Percentiles rank a stretch among this genome's conserved stretches.
Conservation (phyloP, 805 yeast species). For the Kazachstania taianensis region DNA sequence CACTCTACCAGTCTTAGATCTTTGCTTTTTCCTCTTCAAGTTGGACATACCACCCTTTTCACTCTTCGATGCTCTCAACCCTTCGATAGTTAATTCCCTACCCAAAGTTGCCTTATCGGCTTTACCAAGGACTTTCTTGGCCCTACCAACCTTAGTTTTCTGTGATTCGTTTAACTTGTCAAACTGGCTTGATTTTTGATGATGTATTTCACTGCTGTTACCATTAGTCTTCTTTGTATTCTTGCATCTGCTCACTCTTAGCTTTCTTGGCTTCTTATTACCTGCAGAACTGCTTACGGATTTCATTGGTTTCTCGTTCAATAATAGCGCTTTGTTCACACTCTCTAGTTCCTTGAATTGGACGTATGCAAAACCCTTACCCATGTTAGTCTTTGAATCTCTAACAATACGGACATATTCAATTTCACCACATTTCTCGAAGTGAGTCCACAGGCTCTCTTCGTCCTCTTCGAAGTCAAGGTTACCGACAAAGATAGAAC, state of each 20-base stretch:
- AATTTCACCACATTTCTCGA: slow-evolving; percentile 56
- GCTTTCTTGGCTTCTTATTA: slow-evolving; percentile 39
- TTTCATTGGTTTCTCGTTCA: slow-evolving; percentile 55
- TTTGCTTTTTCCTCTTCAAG: slow-evolving; percentile 42
- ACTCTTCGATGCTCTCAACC: slow-evolving; percentile 68
- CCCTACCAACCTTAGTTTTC: slow-evolving; percentile 73
- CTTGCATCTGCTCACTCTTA: slow-evolving; percentile 70
- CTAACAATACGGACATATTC: slow-evolving; percentile 86
- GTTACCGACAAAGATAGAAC: slow-evolving; percentile 87
- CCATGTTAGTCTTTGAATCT: slow-evolving; percentile 87
- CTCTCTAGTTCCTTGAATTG: slow-evolving; percentile 69
- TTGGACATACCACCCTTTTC: slow-evolving; percentile 43
- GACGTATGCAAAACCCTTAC: slow-evolving; percentile 95
- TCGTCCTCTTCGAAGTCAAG: slow-evolving; percentile 88
- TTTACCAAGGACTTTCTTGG: slow-evolving; percentile 61
- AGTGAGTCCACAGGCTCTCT: slow-evolving; percentile 79
- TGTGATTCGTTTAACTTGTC: slow-evolving; percentile 47
- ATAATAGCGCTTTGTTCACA: slow-evolving; percentile 71
- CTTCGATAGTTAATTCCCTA: slow-evolving; percentile 48
- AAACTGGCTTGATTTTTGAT: slow-evolving; percentile 15
- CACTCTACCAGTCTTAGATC: slow-evolving; percentile 39
- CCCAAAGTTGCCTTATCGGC: slow-evolving; percentile 71
- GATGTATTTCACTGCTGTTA: not conserved
- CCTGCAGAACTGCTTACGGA: slow-evolving; percentile 25
- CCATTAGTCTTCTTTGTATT: slow-evolving; percentile 20